Evolutionary conservation across 2,329 filamentous ascomycete genomes (phyloP), one percentile per base, ranked within the genome.

Genomic region (Cladophialophora exuberans): DNA sequence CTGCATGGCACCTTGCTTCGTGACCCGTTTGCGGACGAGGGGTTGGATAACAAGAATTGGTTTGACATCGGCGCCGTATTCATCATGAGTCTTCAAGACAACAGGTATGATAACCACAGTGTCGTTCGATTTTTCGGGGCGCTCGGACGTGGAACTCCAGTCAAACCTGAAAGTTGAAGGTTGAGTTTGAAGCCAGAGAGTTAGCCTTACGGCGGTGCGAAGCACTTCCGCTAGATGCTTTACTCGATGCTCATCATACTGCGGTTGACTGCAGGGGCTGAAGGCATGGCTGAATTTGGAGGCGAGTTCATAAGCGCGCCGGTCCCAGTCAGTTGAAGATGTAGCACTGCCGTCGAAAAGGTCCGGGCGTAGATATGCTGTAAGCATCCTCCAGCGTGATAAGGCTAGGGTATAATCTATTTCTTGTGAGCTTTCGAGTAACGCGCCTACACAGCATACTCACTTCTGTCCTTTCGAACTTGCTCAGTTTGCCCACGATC

Each of bases 331-430:
- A 44, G 31, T 3, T 28, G 28, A 17, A 39, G 3, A 36, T 49
- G 39, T 23, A 13, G 2, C 10, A 30, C 25, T 50, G 51, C 52
- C 23, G 41, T 31, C 15, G 30, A 48, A 48, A 7, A 7, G 22
- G 20, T 30, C 43, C 31, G 46, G 33, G 30, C 63, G 52, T 9
- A 69, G 54, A 31, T 65, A 54, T 1, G 64, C 57, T 15, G 66
- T 68, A 17, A 69, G 59, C 58, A 67, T 66, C 26, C 67, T 64
- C 68, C 67, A 70, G 13, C 54, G 45, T 46, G 67, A 69, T 6
- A 62, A 42, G 15, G 58, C 51, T n/a, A 56, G 30, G 17, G 57
- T 51, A 18, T 42, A 52, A 23, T 50, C 56, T 66, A 33, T 35
- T 10, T 31, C 11, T 36, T 38, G 6, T 6, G 35, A 6, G 35